Conservation (phyloP, 2,329 filamentous ascomycete genomes). For the Aspergillus awamori region DNA sequence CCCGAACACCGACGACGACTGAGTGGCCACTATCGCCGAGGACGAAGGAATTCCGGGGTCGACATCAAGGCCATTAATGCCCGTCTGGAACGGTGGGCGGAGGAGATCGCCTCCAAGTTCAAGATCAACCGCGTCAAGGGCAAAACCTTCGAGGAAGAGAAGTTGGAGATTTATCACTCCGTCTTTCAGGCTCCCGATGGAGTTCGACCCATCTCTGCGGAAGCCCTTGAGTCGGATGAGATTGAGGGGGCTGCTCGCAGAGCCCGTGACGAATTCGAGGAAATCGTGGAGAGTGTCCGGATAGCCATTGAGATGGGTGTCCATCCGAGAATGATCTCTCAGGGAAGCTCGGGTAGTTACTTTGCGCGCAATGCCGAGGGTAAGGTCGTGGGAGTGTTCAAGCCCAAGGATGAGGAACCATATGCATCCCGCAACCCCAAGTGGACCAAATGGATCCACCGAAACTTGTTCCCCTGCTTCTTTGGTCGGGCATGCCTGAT, state of each 20-base stretch:
- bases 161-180: conserved; percentile 92
- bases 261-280: conserved; percentile 80
- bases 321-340: conserved; percentile 93
- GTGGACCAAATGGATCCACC: conserved; percentile 99
- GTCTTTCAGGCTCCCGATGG: conserved; percentile 94
- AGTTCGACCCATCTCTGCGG: conserved; percentile 75
- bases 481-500: conserved; percentile 95
- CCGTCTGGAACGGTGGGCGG: conserved; percentile 90
- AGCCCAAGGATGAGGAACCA: conserved; percentile 98
- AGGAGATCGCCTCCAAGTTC: conserved; percentile 96
- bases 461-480: conserved; percentile 95
- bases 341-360: conserved; percentile 97
- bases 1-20: conserved; percentile 51
- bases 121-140: conserved; percentile 80
- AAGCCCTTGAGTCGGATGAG: conserved; percentile 65
- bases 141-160: conserved; percentile 75
- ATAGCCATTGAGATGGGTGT: conserved; percentile 85
- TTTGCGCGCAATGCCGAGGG: conserved; percentile 90
- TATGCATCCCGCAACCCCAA: conserved; percentile 97
- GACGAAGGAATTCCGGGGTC: conserved; percentile 79
- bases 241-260: conserved; percentile 64
- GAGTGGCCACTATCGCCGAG: conserved; percentile 53
- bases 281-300: conserved; percentile 85
- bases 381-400: conserved; percentile 96
- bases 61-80: conserved; percentile 99